Conservation (phyloP, 192 early-diverging fungal species). For the Backusella tuberculispora region DNA sequence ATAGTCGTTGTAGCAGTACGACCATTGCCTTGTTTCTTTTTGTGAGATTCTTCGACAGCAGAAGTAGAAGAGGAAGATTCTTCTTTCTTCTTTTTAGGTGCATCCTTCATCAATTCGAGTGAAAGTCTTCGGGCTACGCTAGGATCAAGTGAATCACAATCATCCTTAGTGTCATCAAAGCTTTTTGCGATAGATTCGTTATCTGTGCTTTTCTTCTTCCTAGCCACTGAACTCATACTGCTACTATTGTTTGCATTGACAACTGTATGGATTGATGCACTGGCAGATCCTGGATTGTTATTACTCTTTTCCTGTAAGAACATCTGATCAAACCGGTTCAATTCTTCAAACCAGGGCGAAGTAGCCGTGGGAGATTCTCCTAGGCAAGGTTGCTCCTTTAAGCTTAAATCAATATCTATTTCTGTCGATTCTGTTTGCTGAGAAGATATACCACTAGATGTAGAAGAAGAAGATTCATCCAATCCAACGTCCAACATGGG, state of each 20-base stretch:
- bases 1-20: slow-evolving; percentile 1
- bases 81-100: slow-evolving; percentile 22
- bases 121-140: slow-evolving; percentile 38
- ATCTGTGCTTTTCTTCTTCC: background rate
- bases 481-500: slow-evolving; percentile 50
- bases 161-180: slow-evolving; percentile 9
- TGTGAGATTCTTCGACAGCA: background rate
- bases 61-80: background rate
- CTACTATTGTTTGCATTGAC: background rate
- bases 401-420: background rate
- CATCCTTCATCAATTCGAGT: slow-evolving; percentile 39
- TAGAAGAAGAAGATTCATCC: slow-evolving; percentile 30
- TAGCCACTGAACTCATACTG: background rate
- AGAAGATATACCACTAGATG: slow-evolving; percentile 9
- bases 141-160: slow-evolving; percentile 20
- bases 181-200: background rate
- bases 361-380: slow-evolving; percentile 32
- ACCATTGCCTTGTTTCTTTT: background rate
- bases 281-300: background rate
- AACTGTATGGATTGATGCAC: background rate
- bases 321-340: slow-evolving; percentile 19
- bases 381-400: slow-evolving; percentile 26
- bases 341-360: slow-evolving; percentile 29
- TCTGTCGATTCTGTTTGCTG: background rate
- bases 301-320: slow-evolving; percentile 19